phyloP scores from a whole-genome alignment of 768 basidiomycete species.

The Termitomyces sp. region DNA sequence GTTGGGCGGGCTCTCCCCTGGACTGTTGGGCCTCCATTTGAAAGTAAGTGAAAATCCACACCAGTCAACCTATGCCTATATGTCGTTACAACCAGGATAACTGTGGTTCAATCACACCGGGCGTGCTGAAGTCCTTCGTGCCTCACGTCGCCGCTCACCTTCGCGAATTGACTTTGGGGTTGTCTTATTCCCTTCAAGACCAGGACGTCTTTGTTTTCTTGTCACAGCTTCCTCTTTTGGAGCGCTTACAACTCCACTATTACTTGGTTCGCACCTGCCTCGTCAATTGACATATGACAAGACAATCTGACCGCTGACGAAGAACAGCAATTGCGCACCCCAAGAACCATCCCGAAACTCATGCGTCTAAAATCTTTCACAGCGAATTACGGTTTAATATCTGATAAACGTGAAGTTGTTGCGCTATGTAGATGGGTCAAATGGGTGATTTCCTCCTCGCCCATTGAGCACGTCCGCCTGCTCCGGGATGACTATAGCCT shows the following conservation, averaged over 20 bases:
- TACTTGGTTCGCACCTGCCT: conserved; percentile 39
- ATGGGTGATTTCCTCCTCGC: conserved; percentile 24
- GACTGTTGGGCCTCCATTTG: conserved; percentile 35
- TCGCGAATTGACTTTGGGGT: conserved; percentile 39
- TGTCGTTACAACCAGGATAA: conserved; percentile 33
- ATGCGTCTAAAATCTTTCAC: conserved; percentile 26
- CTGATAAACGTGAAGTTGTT: conserved; percentile 15
- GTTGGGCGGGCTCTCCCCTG: conserved; percentile 30
- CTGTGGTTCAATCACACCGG: conserved; percentile 62
- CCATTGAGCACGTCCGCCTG: conserved; percentile 25
- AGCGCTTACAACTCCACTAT: conserved; percentile 39
- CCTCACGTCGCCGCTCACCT: conserved; percentile 31
- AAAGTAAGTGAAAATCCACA: conserved; percentile 24
- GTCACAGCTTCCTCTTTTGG: conserved; percentile 32
- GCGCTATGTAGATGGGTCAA: conserved; percentile 32
- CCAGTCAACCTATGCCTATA: not conserved
- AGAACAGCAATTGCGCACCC: conserved; percentile 38
- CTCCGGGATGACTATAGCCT: conserved; percentile 18
- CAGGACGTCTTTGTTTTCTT: conserved; percentile 48
- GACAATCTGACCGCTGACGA: not conserved
- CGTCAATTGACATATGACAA: not conserved
- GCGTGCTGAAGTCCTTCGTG: conserved; percentile 42
- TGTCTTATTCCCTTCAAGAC: conserved; percentile 57
- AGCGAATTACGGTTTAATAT: conserved; percentile 19
- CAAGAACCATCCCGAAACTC: conserved; percentile 17